phyloP scores from a whole-genome alignment of 495 filamentous ascomycete genomes.

The Tirmania nivea region DNA sequence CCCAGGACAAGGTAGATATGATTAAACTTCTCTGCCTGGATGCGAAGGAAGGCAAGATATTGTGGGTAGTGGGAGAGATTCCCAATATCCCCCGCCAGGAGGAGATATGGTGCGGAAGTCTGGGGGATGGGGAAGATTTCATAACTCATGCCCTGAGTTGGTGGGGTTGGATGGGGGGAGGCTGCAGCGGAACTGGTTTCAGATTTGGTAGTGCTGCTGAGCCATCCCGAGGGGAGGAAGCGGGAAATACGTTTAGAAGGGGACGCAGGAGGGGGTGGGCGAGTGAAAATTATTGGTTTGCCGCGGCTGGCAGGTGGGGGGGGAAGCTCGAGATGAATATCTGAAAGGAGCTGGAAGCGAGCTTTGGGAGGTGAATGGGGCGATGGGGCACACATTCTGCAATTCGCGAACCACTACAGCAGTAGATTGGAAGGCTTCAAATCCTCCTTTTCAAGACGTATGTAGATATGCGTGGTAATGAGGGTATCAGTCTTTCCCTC shows the following conservation, averaged over 20 bases:
- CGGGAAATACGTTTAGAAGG: too few species aligned
- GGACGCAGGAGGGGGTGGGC: constrained; percentile 14
- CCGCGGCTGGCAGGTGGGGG: constrained; percentile 7
- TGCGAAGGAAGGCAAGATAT: constrained; percentile 30
- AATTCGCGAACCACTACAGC: too few species aligned
- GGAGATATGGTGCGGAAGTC: constrained; percentile 25
- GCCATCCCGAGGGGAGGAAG: neutral
- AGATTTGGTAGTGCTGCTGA: neutral
- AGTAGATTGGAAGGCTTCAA: too few species aligned
- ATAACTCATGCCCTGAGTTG: neutral
- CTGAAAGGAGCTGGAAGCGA: constrained; percentile 32
- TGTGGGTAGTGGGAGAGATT: constrained; percentile 30
- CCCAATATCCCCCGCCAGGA: constrained; percentile 38
- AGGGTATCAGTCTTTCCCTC: too few species aligned
- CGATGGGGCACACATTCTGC: too few species aligned
- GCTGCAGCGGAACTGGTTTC: neutral
- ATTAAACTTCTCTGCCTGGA: constrained; percentile 25
- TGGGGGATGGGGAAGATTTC: neutral
- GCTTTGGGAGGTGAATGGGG: neutral
- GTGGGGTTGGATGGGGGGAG: neutral
- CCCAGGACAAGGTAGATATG: constrained; percentile 33
- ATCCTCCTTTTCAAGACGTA: too few species aligned
- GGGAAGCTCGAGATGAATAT: constrained; percentile 34
- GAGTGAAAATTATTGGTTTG: constrained; percentile 28
- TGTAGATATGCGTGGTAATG: too few species aligned